Percentiles rank a stretch among this genome's conserved stretches.
These are phyloP conservation scores for Trichoderma oligosporum DNA, from an alignment of 2,329 filamentous ascomycete genomes.

Conservation along the genomic window DNA sequence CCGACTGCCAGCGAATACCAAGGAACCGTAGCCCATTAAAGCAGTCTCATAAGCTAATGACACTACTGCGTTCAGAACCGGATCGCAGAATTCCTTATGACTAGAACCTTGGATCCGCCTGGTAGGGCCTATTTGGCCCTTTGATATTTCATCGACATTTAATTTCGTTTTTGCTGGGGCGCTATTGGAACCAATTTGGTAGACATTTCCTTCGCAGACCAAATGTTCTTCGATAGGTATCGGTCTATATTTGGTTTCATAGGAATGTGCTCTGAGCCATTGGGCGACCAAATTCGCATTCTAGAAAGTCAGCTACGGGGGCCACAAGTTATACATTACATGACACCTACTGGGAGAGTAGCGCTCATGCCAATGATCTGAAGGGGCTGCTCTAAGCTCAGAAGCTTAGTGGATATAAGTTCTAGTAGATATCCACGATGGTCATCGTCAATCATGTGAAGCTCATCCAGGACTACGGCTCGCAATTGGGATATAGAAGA, in stretches of 20 bases:
- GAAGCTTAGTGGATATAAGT: constrained; percentile 67
- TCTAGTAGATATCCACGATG: constrained; percentile 72
- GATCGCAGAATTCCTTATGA: constrained; percentile 60
- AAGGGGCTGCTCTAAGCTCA: constrained; percentile 62
- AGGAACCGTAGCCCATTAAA: constrained; percentile 62
- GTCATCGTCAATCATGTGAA: constrained; percentile 80
- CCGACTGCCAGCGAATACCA: constrained; percentile 72
- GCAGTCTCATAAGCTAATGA: constrained; percentile 67
- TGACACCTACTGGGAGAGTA: constrained; percentile 59
- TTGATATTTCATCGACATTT: constrained; percentile 35
- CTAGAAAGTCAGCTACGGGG: constrained; percentile 35
- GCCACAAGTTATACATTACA: background rate
- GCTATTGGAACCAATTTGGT: constrained; percentile 54
- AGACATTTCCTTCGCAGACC: constrained; percentile 66
- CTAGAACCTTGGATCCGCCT: constrained; percentile 52
- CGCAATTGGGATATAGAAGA: constrained; percentile 61
- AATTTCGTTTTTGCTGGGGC: constrained; percentile 56
- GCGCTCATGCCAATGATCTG: constrained; percentile 80
- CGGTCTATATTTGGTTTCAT: constrained; percentile 68
- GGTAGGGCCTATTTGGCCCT: constrained; percentile 37
- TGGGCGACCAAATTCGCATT: constrained; percentile 65
- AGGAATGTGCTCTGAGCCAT: constrained; percentile 69
- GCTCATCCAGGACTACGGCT: constrained; percentile 68
- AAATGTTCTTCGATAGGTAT: constrained; percentile 73
- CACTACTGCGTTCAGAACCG: constrained; percentile 67